Conservation (phyloP, 352 stramenopile genomes). For the Globisporangium iwayamae region DNA sequence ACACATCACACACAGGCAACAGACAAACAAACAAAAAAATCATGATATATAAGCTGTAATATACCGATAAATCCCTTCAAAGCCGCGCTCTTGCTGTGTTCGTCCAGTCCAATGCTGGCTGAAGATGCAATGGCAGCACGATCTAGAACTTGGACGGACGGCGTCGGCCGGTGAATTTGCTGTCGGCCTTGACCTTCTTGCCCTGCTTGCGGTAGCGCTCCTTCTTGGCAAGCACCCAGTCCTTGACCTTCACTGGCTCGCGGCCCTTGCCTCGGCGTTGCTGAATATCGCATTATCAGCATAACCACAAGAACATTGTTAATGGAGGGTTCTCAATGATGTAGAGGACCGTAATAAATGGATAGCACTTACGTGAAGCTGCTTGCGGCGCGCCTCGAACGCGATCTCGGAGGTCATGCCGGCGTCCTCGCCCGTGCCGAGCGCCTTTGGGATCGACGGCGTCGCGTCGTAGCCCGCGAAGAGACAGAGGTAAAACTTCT, state of each 20-base stretch:
- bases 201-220: slow-evolving; percentile 96
- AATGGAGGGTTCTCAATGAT: no score
- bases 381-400: slow-evolving; percentile 57
- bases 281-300: slow-evolving; percentile 11
- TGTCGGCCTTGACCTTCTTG: slow-evolving; percentile 96
- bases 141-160: slow-evolving; percentile 94
- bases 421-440: slow-evolving; percentile 54
- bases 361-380: slow-evolving; percentile 39
- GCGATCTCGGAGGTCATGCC: slow-evolving; percentile 39
- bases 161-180: slow-evolving; percentile 98
- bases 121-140: neutral
- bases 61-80: slow-evolving; percentile 37
- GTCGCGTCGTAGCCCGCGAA: slow-evolving; percentile 91
- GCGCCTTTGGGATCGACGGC: slow-evolving; percentile 77
- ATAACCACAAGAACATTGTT: neutral
- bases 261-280: slow-evolving; percentile 50
- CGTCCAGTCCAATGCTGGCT: neutral
- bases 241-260: slow-evolving; percentile 72
- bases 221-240: slow-evolving; percentile 99
- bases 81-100: neutral
- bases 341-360: neutral
- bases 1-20: slow-evolving; percentile 11
- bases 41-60: slow-evolving; percentile 42
- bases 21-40: slow-evolving; percentile 19
- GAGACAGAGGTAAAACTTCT: slow-evolving; percentile 99